Conservation (phyloP, 2,329 filamentous ascomycete species). For the Phyllosticta citribraziliensis region DNA sequence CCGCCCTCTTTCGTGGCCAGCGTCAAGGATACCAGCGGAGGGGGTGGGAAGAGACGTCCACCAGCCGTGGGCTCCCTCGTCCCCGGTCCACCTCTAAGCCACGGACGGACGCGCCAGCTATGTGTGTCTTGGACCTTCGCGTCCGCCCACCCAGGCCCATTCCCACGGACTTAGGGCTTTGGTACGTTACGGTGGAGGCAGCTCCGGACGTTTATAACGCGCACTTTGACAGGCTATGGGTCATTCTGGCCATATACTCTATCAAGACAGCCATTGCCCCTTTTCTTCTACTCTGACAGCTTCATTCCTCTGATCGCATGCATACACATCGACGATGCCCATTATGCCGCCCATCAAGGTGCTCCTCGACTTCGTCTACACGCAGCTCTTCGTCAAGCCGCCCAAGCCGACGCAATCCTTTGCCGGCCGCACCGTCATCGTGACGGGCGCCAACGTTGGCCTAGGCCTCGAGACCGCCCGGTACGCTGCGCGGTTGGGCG, state of each 20-base stretch:
- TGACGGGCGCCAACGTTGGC: conserved; percentile 40
- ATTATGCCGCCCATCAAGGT: neutral
- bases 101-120: no score
- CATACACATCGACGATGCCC: neutral
- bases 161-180: neutral
- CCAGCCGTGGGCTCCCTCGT: no score
- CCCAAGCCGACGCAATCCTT: conserved; percentile 19
- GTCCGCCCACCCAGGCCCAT: neutral
- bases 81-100: no score
- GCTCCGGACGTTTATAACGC: neutral
- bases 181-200: neutral
- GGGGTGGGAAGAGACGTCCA: no score
- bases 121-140: neutral
- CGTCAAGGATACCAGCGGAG: no score
- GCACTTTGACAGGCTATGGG: neutral
- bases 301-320: no score
- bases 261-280: neutral
- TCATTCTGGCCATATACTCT: neutral
- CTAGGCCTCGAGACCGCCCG: conserved; percentile 38
- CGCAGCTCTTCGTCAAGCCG: conserved; percentile 31
- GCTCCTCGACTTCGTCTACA: conserved; percentile 25
- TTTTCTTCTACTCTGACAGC: neutral
- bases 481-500: conserved; percentile 32
- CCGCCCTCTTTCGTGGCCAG: no score
- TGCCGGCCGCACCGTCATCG: conserved; percentile 32